These are phyloP conservation scores for Rubroboletus satanas DNA, from an alignment of 768 basidiomycete genomes.

Conservation along the genomic window DNA sequence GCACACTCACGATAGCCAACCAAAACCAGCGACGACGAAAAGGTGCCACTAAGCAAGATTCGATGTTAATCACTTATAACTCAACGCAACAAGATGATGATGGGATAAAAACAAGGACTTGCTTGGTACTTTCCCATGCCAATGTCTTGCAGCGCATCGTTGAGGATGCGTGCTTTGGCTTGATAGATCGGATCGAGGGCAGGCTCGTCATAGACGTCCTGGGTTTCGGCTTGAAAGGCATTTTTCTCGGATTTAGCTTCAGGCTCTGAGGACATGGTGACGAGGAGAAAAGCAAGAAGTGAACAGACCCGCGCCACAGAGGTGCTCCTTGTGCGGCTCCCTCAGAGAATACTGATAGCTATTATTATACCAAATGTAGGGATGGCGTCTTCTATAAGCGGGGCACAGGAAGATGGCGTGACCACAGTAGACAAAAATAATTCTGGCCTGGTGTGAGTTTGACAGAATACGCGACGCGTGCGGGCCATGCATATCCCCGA, in stretches of 20 bases:
- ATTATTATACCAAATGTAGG: not conserved
- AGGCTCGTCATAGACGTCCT: slow-evolving; percentile 26
- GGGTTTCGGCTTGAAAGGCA: slow-evolving; percentile 8
- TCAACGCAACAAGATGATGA: not conserved
- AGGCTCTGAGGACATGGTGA: slow-evolving; percentile 19
- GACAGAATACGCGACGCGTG: no score
- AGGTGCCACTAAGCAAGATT: slow-evolving; percentile 46
- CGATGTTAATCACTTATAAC: not conserved
- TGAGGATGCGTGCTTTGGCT: slow-evolving; percentile 54
- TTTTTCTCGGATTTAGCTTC: not conserved
- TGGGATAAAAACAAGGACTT: slow-evolving; percentile 1
- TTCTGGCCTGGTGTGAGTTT: no score
- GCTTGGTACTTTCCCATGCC: slow-evolving; percentile 73
- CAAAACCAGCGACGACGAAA: slow-evolving; percentile 68
- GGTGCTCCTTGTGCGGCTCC: not conserved
- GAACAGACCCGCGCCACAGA: not conserved
- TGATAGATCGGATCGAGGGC: slow-evolving; percentile 54
- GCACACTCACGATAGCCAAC: slow-evolving; percentile 64
- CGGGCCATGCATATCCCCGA: no score
- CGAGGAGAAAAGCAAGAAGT: not conserved
- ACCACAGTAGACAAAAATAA: no score
- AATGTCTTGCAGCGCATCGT: slow-evolving; percentile 59
- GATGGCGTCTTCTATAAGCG: not conserved
- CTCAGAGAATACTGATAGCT: not conserved
- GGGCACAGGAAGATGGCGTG: no score